Evolutionary conservation across 1,284 basidiomycete genomes (phyloP).

Genomic region (Rhodotorula sp.): DNA sequence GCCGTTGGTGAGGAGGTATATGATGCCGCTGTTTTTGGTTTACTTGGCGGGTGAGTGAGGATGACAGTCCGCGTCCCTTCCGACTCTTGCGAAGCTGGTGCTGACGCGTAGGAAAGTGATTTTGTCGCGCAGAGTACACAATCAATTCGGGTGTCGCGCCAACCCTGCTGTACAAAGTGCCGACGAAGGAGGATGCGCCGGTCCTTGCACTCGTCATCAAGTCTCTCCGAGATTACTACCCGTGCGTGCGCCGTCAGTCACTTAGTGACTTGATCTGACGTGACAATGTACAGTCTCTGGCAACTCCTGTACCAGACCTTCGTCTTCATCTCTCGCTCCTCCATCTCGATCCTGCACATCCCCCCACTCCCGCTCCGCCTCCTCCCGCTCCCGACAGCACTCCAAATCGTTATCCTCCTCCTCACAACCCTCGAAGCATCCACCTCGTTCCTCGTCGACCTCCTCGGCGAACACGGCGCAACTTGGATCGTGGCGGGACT

Average conservation of each 20-base stretch:
- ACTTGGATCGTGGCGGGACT: conserved; percentile 25
- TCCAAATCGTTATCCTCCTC: conserved; percentile 41
- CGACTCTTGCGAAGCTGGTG: not conserved
- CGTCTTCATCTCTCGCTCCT: conserved; percentile 92
- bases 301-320: conserved; percentile 63
- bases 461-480: conserved; percentile 35
- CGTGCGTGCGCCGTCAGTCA: conserved; percentile 61
- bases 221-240: conserved; percentile 88
- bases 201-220: conserved; percentile 74
- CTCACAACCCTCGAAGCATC: conserved; percentile 33
- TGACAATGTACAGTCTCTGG: conserved; percentile 38
- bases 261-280: not conserved
- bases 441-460: conserved; percentile 15
- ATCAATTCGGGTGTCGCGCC: conserved; percentile 73
- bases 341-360: conserved; percentile 74
- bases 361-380: conserved; percentile 72
- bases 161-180: conserved; percentile 85
- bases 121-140: conserved; percentile 25
- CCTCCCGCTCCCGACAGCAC: conserved; percentile 62
- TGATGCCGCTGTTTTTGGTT: conserved; percentile 49
- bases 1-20: conserved; percentile 43
- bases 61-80: not conserved
- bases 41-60: conserved; percentile 62
- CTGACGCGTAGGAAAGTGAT: not conserved
- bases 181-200: conserved; percentile 59